Base-by-base conservation (phyloP, 2,329 filamentous ascomycete species). In the Fusarium floridanum region DNA sequence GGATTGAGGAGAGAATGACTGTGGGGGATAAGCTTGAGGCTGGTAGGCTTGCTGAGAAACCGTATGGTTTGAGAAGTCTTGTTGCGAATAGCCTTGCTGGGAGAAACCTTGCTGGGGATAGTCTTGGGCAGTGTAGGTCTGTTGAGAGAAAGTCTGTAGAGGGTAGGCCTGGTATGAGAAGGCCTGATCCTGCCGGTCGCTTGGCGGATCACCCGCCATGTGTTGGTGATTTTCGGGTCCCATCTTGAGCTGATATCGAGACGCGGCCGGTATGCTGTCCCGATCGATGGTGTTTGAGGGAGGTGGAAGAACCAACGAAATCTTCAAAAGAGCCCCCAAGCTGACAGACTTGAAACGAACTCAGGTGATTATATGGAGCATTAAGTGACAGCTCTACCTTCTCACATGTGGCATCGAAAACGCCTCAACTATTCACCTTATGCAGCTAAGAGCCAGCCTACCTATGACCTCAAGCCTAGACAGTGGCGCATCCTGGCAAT, bases 371-470 rank as follows among this genome's bases (percentile, higher is more conserved):
- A 68, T 57, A 69, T 69, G 64, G 36, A 9, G 37, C 20, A 50
- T 37, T 10, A 34, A 8, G 36, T 53, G 39, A 43, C 48, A 17
- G 57, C 17, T 16, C 39, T 60, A 12, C 12, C 1, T 10, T 34
- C 36, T 22, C 7, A 6, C 34, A 71, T 43, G 66, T 27, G 43
- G 43, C 43, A 48, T 24, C 9, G 55, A 53, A 37, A 29, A 16
- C 36, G 24, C n/a, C n/a, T 14, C 45, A 11, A 16, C 12, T 48
- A 41, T 22, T 72, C 56, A 62, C 20, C 55, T 59, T 9, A 65
- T 69, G 55, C 61, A 55, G 22, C 65, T 61, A 53, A 45, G 43
- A 24, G 32, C 17, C 39, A 73, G 60, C 56, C 70, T 56, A 56
- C 66, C 70, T 73, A 6, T 50, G 45, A 16, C 22, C 8, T 48